Conservation (phyloP, 2,329 filamentous ascomycete species). For the Verticillium klebahnii region DNA sequence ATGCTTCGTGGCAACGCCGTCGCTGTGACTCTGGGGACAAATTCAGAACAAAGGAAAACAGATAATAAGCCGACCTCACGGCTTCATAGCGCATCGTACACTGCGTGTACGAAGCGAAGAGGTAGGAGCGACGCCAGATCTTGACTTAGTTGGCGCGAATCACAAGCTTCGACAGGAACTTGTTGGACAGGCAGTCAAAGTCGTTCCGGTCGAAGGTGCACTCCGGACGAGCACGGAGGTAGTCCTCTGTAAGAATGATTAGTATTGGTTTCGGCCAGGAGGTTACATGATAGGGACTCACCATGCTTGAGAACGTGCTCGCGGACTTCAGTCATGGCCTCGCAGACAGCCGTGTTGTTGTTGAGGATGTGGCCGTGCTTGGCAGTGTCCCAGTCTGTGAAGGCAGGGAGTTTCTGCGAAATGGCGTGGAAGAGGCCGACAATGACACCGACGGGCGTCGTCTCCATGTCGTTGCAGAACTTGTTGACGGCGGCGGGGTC, state of each 20-base stretch:
- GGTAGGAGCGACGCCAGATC: not conserved
- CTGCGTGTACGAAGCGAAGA: not conserved
- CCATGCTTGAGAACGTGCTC: conserved; percentile 91
- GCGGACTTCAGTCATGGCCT: conserved; percentile 93
- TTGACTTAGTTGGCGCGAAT: conserved; percentile 76
- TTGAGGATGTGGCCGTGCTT: conserved; percentile 88
- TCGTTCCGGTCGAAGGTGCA: conserved; percentile 85
- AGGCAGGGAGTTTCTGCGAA: conserved; percentile 88
- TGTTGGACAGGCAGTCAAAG: conserved; percentile 94
- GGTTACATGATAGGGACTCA: conserved; percentile 41
- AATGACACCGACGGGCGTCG: conserved; percentile 90
- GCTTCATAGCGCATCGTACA: not conserved
- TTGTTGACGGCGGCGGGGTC: conserved; percentile 82
- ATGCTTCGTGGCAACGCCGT: conserved; percentile 14
- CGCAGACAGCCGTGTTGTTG: conserved; percentile 88
- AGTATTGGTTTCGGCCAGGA: not conserved
- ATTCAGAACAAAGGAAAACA: conserved; percentile 10
- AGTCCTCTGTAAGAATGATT: conserved; percentile 58
- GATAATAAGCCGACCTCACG: not conserved
- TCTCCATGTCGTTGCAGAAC: conserved; percentile 97
- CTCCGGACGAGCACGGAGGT: conserved; percentile 74
- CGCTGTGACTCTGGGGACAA: conserved; percentile 11
- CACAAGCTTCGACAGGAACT: conserved; percentile 93
- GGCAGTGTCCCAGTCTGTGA: conserved; percentile 89
- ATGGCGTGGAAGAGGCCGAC: conserved; percentile 97